Conservation (phyloP, 2,329 filamentous ascomycete genomes). For the Helotiales sp. region DNA sequence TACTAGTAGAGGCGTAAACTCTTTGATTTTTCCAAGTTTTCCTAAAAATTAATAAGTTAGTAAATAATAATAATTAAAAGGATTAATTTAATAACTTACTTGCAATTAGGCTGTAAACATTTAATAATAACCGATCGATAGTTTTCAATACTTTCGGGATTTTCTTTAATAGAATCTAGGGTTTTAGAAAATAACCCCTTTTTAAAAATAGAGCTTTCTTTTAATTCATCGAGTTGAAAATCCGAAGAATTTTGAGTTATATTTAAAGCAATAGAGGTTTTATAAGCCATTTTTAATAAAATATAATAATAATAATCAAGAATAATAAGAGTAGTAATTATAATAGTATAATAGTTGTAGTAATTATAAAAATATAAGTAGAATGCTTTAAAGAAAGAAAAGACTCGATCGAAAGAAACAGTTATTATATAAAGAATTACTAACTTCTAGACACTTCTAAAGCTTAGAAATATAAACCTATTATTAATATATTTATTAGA, state of each 20-base stretch:
- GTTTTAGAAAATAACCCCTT: too few species aligned
- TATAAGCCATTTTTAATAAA: neutral
- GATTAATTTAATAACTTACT: neutral
- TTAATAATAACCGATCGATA: too few species aligned
- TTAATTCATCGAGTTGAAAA: neutral
- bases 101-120: too few species aligned
- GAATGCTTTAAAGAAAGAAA: too few species aligned
- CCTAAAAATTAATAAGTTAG: neutral
- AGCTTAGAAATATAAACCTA: neutral
- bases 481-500: neutral
- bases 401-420: too few species aligned
- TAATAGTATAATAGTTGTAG: too few species aligned
- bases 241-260: neutral
- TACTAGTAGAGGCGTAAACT: too few species aligned
- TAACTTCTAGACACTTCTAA: too few species aligned
- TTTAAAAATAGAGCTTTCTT: neutral
- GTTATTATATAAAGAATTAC: too few species aligned
- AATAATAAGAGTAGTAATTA: neutral
- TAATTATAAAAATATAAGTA: too few species aligned
- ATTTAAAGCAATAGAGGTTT: neutral
- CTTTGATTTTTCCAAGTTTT: neutral
- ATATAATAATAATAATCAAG: neutral
- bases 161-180: too few species aligned
- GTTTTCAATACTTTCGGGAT: too few species aligned
- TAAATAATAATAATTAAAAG: neutral